phyloP scores from a whole-genome alignment of 2,329 filamentous ascomycete genomes.

The Cytospora mali region DNA sequence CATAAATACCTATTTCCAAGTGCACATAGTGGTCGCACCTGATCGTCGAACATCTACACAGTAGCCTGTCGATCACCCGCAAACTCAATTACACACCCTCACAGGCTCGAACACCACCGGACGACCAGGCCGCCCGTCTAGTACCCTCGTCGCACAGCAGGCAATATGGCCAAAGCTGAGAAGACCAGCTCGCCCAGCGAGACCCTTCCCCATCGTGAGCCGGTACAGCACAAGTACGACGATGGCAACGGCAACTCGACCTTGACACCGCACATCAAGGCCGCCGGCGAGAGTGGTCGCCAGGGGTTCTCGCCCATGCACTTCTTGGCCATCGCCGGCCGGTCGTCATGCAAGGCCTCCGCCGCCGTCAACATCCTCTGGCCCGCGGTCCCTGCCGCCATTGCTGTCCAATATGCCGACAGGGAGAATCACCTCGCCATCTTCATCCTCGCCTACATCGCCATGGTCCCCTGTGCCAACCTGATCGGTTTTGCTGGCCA shows the following conservation, averaged over 20 bases:
- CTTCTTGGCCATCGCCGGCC: constrained; percentile 66
- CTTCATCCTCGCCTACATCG: constrained; percentile 73
- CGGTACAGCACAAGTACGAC: constrained; percentile 27
- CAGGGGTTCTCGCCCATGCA: constrained; percentile 64
- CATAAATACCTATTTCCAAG: not conserved
- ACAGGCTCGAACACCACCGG: not conserved
- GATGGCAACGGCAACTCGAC: constrained; percentile 27
- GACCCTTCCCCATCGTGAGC: constrained; percentile 34
- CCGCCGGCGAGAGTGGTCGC: constrained; percentile 68
- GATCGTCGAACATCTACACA: not conserved
- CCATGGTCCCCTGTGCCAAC: constrained; percentile 78
- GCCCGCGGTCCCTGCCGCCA: constrained; percentile 73
- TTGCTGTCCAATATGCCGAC: constrained; percentile 57
- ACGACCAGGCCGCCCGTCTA: constrained; percentile 1
- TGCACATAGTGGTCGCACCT: no score
- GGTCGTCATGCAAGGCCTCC: constrained; percentile 65
- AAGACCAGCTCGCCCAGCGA: constrained; percentile 31
- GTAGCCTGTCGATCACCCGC: not conserved
- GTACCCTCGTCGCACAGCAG: constrained; percentile 7
- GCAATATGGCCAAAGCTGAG: constrained; percentile 21
- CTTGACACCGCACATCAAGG: constrained; percentile 37
- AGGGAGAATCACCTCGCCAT: constrained; percentile 57
- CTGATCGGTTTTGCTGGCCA: constrained; percentile 74
- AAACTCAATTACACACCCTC: not conserved
- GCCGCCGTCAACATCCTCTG: constrained; percentile 71